These are phyloP conservation scores for Apiospora phragmitis DNA, from an alignment of 2,329 filamentous ascomycete species.

Conservation along the genomic window DNA sequence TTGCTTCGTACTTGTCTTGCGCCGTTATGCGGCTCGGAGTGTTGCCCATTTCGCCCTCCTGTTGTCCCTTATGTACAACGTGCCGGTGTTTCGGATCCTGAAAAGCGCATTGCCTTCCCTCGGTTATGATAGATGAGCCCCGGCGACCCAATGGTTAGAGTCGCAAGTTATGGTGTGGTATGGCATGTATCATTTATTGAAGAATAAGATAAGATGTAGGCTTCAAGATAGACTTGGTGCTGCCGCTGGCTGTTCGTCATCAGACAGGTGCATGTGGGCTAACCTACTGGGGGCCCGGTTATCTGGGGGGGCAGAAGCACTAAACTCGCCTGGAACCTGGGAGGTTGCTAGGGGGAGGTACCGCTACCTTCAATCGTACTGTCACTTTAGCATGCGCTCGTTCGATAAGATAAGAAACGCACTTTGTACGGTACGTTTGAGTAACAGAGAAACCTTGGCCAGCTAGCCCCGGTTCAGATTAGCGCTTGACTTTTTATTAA, in stretches of 20 bases:
- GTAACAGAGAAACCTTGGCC: neutral
- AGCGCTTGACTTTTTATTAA: neutral
- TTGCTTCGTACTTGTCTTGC: conserved; percentile 76
- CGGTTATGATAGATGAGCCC: neutral
- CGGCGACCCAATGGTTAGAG: neutral
- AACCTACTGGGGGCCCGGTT: neutral
- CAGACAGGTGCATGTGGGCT: neutral
- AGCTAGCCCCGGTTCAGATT: neutral
- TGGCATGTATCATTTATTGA: neutral
- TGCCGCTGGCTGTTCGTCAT: neutral
- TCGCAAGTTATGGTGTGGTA: neutral
- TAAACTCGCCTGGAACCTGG: neutral
- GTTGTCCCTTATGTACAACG: conserved; percentile 3
- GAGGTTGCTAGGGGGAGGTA: neutral
- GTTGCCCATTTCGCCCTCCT: conserved; percentile 50
- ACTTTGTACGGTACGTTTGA: neutral
- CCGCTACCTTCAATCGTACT: neutral
- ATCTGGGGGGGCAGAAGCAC: neutral
- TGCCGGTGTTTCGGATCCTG: neutral
- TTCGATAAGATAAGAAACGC: neutral
- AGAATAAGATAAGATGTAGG: neutral
- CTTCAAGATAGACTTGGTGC: neutral
- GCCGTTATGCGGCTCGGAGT: conserved; percentile 59
- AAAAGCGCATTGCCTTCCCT: neutral
- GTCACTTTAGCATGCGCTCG: neutral